phyloP scores from a whole-genome alignment of 164 flowering plant species.

The Vitis cinerea region DNA sequence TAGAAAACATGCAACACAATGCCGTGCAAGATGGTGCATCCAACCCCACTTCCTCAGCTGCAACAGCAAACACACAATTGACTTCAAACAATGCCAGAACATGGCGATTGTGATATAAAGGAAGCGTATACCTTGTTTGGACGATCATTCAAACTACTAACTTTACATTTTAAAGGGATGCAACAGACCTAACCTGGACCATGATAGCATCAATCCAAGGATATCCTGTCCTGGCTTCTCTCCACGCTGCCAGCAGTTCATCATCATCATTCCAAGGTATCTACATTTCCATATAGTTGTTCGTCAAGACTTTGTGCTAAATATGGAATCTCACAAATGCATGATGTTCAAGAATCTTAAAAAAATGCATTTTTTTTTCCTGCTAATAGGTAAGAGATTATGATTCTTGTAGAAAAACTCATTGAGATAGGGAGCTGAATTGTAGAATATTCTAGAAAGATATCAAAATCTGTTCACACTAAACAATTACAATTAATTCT shows the following conservation, averaged over 20 bases:
- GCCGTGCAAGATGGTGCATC: slow-evolving; percentile 99
- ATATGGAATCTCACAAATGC: not conserved
- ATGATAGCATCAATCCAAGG: slow-evolving; percentile 99
- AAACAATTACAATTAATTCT: no score
- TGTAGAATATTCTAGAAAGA: no score
- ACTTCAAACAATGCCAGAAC: not conserved
- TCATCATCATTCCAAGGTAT: slow-evolving; percentile 83
- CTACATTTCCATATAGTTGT: slow-evolving; percentile 28
- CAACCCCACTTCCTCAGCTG: slow-evolving; percentile 94
- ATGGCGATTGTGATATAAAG: not conserved
- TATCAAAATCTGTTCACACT: no score
- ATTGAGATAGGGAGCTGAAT: no score
- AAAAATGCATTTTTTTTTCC: not conserved
- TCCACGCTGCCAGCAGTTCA: slow-evolving; percentile 77
- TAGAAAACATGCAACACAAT: slow-evolving; percentile 91
- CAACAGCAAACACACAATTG: slow-evolving; percentile 12
- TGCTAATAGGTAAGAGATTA: no score
- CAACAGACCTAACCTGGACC: slow-evolving; percentile 66
- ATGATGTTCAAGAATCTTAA: not conserved
- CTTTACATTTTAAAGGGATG: not conserved
- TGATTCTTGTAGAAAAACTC: no score
- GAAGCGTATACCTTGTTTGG: not conserved
- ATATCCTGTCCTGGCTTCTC: slow-evolving; percentile 89
- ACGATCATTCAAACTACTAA: not conserved
- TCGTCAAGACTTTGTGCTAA: not conserved